Evolutionary conservation across 2,329 filamentous ascomycete genomes (phyloP).

Genomic region (Intubia oerlemansii): DNA sequence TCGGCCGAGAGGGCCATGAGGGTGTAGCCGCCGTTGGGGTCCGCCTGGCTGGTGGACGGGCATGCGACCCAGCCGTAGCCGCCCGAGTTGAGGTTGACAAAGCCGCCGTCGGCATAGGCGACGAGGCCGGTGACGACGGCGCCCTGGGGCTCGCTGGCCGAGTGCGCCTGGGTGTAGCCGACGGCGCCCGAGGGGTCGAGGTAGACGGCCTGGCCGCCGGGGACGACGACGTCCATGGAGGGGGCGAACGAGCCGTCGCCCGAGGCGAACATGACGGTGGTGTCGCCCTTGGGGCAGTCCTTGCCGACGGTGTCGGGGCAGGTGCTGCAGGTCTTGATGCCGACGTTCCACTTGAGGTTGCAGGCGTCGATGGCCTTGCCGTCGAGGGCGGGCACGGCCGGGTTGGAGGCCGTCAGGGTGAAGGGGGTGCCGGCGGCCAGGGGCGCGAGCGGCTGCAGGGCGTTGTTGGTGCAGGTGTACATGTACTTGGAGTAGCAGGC

Average conservation of each 20-base stretch:
- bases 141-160: slow-evolving; percentile 11
- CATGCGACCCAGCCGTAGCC: slow-evolving; percentile 13
- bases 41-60: slow-evolving; percentile 9
- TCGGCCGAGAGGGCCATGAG: slow-evolving; percentile 11
- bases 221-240: slow-evolving; percentile 13
- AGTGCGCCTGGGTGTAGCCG: slow-evolving; percentile 15
- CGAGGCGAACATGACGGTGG: slow-evolving; percentile 10
- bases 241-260: neutral
- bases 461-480: slow-evolving; percentile 13
- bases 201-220: slow-evolving; percentile 14
- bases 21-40: slow-evolving; percentile 9
- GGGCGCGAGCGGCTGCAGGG: slow-evolving; percentile 9
- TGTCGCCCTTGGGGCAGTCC: slow-evolving; percentile 11
- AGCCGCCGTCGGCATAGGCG: slow-evolving; percentile 13
- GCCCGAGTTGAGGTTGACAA: slow-evolving; percentile 14
- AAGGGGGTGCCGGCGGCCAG: slow-evolving; percentile 9
- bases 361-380: slow-evolving; percentile 12
- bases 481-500: slow-evolving; percentile 16
- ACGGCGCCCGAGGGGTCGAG: slow-evolving; percentile 12
- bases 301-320: slow-evolving; percentile 10
- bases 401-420: slow-evolving; percentile 13
- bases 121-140: slow-evolving; percentile 11
- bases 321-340: slow-evolving; percentile 13
- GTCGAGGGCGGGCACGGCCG: slow-evolving; percentile 10
- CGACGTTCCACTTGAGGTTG: slow-evolving; percentile 8